Evolutionary conservation across 345 rosid genomes (phyloP), one percentile per base, ranked within the genome.

Genomic region (Eutrema japonicum): DNA sequence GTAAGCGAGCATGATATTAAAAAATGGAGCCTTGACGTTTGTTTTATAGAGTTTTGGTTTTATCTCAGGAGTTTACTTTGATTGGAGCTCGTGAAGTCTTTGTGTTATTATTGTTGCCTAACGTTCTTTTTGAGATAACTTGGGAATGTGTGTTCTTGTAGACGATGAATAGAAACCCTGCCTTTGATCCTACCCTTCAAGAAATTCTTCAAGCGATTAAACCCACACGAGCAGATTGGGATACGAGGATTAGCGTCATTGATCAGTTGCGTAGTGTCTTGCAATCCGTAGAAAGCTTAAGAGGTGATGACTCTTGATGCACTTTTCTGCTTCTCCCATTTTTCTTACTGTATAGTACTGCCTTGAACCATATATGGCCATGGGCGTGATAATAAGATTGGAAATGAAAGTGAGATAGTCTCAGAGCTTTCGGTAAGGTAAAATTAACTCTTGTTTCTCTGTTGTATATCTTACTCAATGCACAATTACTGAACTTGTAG

Each of bases 181-280:
- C 68, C 27, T 46, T 90, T 73, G 92, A 87, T 77, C 69, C 75
- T 45, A 74, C 82, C 32, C 87, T 94, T 46, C 74, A 77, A 45
- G 93, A 83, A 13, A 72, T 91, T 57, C 93, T 94, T 68, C 66
- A 62, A 12, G 84, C 81, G 46, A 69, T 91, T 75, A 78, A 73
- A 53, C 98, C 98, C 48, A 46, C 70, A 33, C 76, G 73, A 13
- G 83, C 81, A 16, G 93, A 91, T 72, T 81, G 87, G 91, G 78
- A 13, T 35, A 76, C 63, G 0, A 77, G 97, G 63, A 54, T 41
- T 45, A 69, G 26, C 27, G 71, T 94, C 68, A 81, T 94, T 36
- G 71, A 78, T 68, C 93, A 91, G 55, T 62, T 94, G 74, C 79
- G 80, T 43, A 66, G 62, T 13, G 82, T 85, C 37, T 80, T 91